These are phyloP conservation scores for Starmerella apis DNA, from an alignment of 805 yeast species.

Conservation along the genomic window DNA sequence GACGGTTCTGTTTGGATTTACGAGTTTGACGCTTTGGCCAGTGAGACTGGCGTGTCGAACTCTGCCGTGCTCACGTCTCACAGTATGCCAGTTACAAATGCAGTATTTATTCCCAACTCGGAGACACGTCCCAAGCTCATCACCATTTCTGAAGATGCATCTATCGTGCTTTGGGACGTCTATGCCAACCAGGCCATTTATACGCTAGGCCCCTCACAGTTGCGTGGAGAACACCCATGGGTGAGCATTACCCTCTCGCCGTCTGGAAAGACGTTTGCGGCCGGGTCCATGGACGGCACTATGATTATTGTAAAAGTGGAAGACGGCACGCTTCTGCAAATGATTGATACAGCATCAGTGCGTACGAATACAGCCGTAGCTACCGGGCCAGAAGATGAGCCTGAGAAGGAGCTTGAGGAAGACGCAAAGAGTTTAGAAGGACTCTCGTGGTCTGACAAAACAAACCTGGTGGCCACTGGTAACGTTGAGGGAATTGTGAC, in stretches of 20 bases:
- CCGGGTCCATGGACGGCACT: conserved; percentile 82
- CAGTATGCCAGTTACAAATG: conserved; percentile 68
- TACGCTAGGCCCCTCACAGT: conserved; percentile 36
- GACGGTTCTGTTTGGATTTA: conserved; percentile 96
- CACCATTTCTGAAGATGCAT: conserved; percentile 75
- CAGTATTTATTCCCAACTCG: conserved; percentile 58
- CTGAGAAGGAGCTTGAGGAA: conserved; percentile 28
- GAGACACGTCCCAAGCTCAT: conserved; percentile 54
- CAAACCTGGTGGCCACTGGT: conserved; percentile 71
- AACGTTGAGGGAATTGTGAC: conserved; percentile 79
- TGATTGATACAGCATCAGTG: conserved; percentile 45
- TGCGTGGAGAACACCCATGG: conserved; percentile 85
- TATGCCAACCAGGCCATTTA: conserved; percentile 62
- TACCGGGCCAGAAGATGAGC: conserved; percentile 27
- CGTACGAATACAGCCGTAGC: background rate
- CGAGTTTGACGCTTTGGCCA: conserved; percentile 45
- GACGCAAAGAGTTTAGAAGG: conserved; percentile 65
- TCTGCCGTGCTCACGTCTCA: conserved; percentile 43
- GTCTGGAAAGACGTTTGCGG: conserved; percentile 49
- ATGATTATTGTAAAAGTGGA: conserved; percentile 67
- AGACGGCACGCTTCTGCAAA: conserved; percentile 58
- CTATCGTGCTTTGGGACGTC: conserved; percentile 82
- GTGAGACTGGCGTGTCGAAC: conserved; percentile 7
- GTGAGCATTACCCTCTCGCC: conserved; percentile 52
- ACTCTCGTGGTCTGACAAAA: conserved; percentile 61